A percentile compares a stretch with the other conserved stretches of the same genome.
These are phyloP conservation scores for Escallonia herrerae DNA, from an alignment of 129 eudicot genomes.

Conservation along the genomic window DNA sequence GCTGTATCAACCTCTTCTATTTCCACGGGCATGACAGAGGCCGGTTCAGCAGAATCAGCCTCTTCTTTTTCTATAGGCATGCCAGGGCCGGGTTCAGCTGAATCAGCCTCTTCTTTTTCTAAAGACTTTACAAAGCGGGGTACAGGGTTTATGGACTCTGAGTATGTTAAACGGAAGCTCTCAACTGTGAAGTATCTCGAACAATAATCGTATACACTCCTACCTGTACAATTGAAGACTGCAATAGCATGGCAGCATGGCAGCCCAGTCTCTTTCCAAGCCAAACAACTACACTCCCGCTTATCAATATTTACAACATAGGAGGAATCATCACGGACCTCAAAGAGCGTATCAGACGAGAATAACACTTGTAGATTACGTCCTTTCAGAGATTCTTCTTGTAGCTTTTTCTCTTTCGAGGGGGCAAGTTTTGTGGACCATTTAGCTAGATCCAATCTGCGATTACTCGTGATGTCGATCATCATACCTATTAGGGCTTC, in stretches of 20 bases:
- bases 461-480: constrained; percentile 30
- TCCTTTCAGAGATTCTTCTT: constrained; percentile 43
- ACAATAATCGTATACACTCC: constrained; percentile 52
- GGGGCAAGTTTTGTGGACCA: constrained; percentile 66
- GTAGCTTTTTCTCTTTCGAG: constrained; percentile 43
- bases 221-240: constrained; percentile 43
- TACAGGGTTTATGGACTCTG: constrained; percentile 39
- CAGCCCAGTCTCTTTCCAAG: constrained; percentile 53
- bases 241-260: constrained; percentile 85
- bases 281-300: constrained; percentile 74
- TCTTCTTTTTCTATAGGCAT: too few species aligned
- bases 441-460: constrained; percentile 37
- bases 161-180: constrained; percentile 49
- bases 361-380: constrained; percentile 51
- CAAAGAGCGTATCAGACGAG: constrained; percentile 65
- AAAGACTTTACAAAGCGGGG: constrained; percentile 26
- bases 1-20: too few species aligned
- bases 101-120: constrained; percentile 24
- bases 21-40: too few species aligned
- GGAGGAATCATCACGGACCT: constrained; percentile 68
- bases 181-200: constrained; percentile 53
- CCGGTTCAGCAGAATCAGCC: too few species aligned
- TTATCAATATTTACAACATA: constrained; percentile 65
- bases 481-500: constrained; percentile 46
- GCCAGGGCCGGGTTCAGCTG: constrained; percentile 5